Evolutionary conservation across 2,329 filamentous ascomycete species (phyloP).

Genomic region (Lachnellula occidentalis): DNA sequence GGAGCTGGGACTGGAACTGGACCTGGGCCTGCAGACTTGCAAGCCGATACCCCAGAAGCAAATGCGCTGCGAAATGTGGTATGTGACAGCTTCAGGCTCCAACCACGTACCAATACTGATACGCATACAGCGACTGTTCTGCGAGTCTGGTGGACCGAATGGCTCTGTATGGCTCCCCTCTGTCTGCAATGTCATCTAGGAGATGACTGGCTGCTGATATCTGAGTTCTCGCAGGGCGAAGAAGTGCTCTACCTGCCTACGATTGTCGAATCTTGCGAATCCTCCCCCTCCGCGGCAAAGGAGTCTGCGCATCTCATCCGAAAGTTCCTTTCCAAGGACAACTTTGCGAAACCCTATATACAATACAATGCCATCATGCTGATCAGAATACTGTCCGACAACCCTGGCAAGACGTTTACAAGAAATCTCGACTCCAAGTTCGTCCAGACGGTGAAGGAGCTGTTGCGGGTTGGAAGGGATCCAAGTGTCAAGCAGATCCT

Average conservation of each 20-base stretch:
- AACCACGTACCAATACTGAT: constrained; percentile 3
- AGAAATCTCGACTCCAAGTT: constrained; percentile 84
- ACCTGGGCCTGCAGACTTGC: constrained; percentile 13
- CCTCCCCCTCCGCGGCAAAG: constrained; percentile 76
- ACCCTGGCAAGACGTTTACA: constrained; percentile 88
- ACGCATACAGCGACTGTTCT: constrained; percentile 64
- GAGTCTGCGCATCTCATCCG: constrained; percentile 77
- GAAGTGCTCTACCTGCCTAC: constrained; percentile 88
- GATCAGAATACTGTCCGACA: constrained; percentile 83
- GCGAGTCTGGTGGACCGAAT: constrained; percentile 63
- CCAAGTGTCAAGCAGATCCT: constrained; percentile 77
- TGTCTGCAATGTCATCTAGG: background rate
- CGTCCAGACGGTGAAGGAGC: constrained; percentile 65
- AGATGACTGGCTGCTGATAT: background rate
- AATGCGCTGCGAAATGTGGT: constrained; percentile 63
- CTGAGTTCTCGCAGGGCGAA: constrained; percentile 53
- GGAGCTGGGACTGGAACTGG: background rate
- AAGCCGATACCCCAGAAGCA: constrained; percentile 59
- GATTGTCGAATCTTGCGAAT: constrained; percentile 93
- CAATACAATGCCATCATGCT: constrained; percentile 98
- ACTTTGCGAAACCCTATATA: constrained; percentile 57
- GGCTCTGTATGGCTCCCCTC: constrained; percentile 41
- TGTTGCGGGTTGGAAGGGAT: constrained; percentile 67
- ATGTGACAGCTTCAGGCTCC: constrained; percentile 32
- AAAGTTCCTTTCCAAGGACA: constrained; percentile 72